A percentile compares a stretch with the other conserved stretches of the same genome.
These are phyloP conservation scores for Marsdenia floribunda DNA, from an alignment of 257 asterid genomes.

Conservation along the genomic window DNA sequence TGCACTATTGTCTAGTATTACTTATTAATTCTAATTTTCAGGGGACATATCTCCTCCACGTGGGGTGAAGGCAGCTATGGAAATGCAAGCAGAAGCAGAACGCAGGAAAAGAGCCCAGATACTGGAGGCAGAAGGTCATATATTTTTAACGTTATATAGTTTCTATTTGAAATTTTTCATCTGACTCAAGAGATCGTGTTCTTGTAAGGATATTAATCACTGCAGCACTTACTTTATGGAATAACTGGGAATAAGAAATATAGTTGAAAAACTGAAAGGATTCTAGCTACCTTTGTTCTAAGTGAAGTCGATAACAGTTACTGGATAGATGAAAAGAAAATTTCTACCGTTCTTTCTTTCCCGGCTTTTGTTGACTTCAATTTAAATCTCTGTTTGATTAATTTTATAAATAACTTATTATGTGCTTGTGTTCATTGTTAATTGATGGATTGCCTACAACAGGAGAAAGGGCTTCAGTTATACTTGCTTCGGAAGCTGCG, in stretches of 20 bases:
- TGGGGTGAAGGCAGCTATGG: slow-evolving; percentile 89
- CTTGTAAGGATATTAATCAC: background rate
- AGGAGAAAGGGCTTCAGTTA: slow-evolving; percentile 76
- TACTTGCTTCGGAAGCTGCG: slow-evolving; percentile 90
- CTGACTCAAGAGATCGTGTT: background rate
- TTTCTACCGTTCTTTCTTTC: too few relatives aligned
- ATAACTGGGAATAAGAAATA: too few relatives aligned
- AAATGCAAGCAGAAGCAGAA: slow-evolving; percentile 99
- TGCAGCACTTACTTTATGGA: background rate
- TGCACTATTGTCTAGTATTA: background rate
- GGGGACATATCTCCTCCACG: slow-evolving; percentile 95
- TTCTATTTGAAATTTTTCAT: background rate
- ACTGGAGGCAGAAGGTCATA: slow-evolving; percentile 82
- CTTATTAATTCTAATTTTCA: slow-evolving; percentile 16
- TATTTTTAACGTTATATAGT: background rate
- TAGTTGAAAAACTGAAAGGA: too few relatives aligned
- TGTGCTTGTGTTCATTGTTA: background rate
- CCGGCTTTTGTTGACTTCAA: background rate
- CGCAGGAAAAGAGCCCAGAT: slow-evolving; percentile 90
- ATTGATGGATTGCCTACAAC: slow-evolving; percentile 14
- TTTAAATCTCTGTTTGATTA: background rate
- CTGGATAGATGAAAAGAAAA: too few relatives aligned
- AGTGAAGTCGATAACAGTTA: background rate
- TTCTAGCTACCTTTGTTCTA: too few relatives aligned
- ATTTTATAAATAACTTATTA: background rate